Conservation (phyloP, 2,329 filamentous ascomycete species). For the Elsinoe fawcettii region DNA sequence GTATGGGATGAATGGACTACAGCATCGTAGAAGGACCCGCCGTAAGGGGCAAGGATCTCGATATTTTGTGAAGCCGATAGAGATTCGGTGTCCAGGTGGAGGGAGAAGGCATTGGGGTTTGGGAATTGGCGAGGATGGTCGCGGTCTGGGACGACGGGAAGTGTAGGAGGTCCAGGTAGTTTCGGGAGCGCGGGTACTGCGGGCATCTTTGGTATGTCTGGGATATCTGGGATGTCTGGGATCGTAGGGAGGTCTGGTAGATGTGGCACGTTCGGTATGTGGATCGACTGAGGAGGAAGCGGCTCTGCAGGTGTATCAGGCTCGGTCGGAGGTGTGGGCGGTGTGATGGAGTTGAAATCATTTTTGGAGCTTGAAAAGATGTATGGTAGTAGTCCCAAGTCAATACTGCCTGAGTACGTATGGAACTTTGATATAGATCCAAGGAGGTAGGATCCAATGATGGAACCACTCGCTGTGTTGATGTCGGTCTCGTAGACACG, state of each 20-base stretch:
- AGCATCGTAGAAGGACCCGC: background rate
- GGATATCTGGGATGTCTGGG: background rate
- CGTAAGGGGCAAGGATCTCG: background rate
- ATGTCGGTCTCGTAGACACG: conserved; percentile 9
- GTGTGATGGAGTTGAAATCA: background rate
- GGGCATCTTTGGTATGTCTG: background rate
- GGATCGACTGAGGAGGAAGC: background rate
- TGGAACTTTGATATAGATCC: background rate
- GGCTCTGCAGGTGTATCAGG: background rate
- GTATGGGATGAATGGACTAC: background rate
- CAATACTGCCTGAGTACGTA: conserved; percentile 1
- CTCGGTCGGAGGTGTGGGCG: background rate
- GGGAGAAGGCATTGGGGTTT: background rate
- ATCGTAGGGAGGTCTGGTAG: background rate
- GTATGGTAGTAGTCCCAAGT: conserved; percentile 7
- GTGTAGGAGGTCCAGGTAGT: background rate
- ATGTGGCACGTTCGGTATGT: background rate
- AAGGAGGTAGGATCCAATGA: conserved; percentile 2
- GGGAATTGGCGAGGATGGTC: background rate
- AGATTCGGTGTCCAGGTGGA: background rate
- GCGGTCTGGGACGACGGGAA: background rate
- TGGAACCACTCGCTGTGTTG: background rate
- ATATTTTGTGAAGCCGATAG: background rate
- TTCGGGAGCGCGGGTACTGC: background rate
- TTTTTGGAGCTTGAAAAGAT: background rate